Percentiles rank a stretch among this genome's conserved stretches.
Conservation (phyloP, 1,139 yeast genomes). For the Keqinozyma sinolaborantium region DNA sequence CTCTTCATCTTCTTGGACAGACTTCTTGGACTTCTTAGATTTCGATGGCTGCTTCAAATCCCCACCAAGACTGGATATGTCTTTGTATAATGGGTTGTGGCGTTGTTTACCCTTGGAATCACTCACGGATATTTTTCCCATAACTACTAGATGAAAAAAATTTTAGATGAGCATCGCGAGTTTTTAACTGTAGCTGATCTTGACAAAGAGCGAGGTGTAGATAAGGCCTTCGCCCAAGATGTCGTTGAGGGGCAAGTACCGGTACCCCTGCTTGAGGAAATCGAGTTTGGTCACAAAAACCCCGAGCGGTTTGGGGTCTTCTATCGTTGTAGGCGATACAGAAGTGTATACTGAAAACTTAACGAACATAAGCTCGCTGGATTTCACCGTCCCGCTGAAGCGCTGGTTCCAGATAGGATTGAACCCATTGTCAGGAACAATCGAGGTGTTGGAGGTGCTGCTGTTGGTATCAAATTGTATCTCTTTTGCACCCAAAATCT, state of each 20-base stretch:
- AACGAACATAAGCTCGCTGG: conserved; percentile 34
- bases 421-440: conserved; percentile 65
- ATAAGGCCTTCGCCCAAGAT: conserved; percentile 76
- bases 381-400: conserved; percentile 40
- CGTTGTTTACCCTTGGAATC: conserved; percentile 48
- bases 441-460: conserved; percentile 25
- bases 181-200: conserved; percentile 26
- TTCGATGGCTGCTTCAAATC: conserved; percentile 48
- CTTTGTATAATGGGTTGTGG: conserved; percentile 79
- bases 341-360: conserved; percentile 21
- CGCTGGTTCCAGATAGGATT: conserved; percentile 77
- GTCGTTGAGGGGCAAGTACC: conserved; percentile 77
- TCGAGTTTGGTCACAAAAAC: conserved; percentile 50
- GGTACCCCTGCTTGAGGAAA: conserved; percentile 67
- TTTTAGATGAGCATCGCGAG: conserved; percentile 4
- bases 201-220: conserved; percentile 72
- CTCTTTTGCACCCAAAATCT: conserved; percentile 43
- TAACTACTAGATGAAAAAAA: conserved; percentile 14
- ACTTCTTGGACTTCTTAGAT: conserved; percentile 12
- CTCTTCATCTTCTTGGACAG: conserved; percentile 49
- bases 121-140: conserved; percentile 63
- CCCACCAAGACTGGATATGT: conserved; percentile 71
- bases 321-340: conserved; percentile 15
- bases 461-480: conserved; percentile 20
- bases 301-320: conserved; percentile 47